phyloP scores from a whole-genome alignment of 495 filamentous ascomycete genomes.

The Platismatia glauca region DNA sequence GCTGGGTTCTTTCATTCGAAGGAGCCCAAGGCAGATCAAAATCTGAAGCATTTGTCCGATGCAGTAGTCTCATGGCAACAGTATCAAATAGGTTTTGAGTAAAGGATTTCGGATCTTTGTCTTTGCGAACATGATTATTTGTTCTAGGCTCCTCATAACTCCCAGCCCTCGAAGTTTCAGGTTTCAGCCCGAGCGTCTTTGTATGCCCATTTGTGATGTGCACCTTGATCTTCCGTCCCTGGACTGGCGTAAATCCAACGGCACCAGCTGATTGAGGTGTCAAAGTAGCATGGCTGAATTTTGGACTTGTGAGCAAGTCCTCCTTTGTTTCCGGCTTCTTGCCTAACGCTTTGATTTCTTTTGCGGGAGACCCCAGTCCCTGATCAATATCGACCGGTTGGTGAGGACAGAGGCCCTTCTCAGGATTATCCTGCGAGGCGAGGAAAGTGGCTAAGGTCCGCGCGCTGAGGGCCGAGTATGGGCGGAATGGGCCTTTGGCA shows the following conservation, averaged over 20 bases:
- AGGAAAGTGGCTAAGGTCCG: conserved; percentile 70
- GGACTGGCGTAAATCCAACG: background rate
- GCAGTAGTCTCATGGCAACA: conserved; percentile 67
- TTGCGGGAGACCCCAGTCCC: background rate
- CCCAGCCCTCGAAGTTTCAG: background rate
- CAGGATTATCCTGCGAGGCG: conserved; percentile 70
- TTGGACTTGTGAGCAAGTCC: background rate
- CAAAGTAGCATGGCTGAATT: background rate
- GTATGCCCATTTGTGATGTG: conserved; percentile 1
- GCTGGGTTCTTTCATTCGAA: background rate
- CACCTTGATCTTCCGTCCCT: background rate
- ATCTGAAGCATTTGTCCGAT: background rate
- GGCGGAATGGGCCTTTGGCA: conserved; percentile 58
- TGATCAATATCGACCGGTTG: background rate
- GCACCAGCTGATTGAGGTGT: background rate
- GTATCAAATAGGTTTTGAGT: conserved; percentile 76
- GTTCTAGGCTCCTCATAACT: background rate
- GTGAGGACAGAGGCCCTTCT: conserved; percentile 58
- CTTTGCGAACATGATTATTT: conserved; percentile 32
- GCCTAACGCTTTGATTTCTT: background rate
- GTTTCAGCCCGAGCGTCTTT: background rate
- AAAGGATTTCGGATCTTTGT: conserved; percentile 76
- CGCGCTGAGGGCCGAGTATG: conserved; percentile 61
- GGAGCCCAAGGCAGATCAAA: background rate
- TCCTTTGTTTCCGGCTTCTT: background rate